phyloP scores from a whole-genome alignment of 495 filamentous ascomycete genomes.

The Penicillium silybi region DNA sequence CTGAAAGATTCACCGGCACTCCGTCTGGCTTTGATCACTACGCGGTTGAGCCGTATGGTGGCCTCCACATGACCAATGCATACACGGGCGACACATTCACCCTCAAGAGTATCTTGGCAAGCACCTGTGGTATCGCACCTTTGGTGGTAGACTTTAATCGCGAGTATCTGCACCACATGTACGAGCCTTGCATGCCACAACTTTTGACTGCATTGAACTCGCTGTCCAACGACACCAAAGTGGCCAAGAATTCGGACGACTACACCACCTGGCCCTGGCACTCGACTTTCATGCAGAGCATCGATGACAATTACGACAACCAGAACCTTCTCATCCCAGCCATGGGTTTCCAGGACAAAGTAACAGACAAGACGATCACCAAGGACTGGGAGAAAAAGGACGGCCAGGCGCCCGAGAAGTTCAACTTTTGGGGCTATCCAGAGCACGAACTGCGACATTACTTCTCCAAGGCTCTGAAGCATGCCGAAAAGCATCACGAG shows the following conservation, averaged over 20 bases:
- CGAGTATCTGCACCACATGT: conserved; percentile 36
- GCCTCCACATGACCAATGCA: conserved; percentile 33
- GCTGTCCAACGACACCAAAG: conserved; percentile 24
- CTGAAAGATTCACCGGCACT: conserved; percentile 32
- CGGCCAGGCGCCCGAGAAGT: conserved; percentile 19
- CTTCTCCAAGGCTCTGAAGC: conserved; percentile 30
- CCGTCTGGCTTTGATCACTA: conserved; percentile 14
- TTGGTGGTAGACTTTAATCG: conserved; percentile 40
- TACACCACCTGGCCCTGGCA: conserved; percentile 25
- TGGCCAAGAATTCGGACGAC: conserved; percentile 10
- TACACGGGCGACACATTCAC: conserved; percentile 38
- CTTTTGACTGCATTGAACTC: conserved; percentile 30
- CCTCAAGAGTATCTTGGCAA: conserved; percentile 38
- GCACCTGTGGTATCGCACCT: conserved; percentile 36
- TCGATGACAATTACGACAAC: conserved; percentile 24
- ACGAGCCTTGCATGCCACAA: conserved; percentile 43
- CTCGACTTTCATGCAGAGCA: conserved; percentile 32
- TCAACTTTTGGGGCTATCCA: conserved; percentile 42
- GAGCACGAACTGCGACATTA: conserved; percentile 36
- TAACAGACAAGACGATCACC: conserved; percentile 27
- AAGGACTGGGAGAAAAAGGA: conserved; percentile 22
- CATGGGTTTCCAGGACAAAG: conserved; percentile 31
- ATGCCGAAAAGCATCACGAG: conserved; percentile 32
- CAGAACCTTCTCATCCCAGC: conserved; percentile 20
- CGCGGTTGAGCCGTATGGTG: conserved; percentile 23